These are phyloP conservation scores for Colletotrichum sp. DNA, from an alignment of 2,329 filamentous ascomycete species.

Conservation along the genomic window DNA sequence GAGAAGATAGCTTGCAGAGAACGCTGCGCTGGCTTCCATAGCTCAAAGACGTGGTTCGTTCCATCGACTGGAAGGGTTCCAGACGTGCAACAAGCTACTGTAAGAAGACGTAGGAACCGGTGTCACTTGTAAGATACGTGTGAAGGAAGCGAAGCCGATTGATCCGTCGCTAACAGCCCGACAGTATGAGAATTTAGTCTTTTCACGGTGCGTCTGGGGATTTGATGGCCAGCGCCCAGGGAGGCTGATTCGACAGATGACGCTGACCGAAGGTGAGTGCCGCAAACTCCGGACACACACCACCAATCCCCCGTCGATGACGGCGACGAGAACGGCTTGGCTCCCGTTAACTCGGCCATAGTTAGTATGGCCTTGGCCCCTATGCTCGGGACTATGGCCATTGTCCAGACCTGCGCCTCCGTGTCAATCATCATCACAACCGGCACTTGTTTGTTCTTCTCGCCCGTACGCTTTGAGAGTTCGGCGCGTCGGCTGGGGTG, in stretches of 20 bases:
- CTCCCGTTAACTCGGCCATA: background rate
- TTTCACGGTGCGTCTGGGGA: conserved; percentile 12
- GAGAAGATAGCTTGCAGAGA: background rate
- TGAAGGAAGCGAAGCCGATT: background rate
- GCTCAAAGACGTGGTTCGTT: background rate
- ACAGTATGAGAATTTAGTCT: conserved; percentile 8
- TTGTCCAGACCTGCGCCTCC: background rate
- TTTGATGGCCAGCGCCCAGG: background rate
- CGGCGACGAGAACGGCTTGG: conserved; percentile 9
- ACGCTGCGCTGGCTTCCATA: background rate
- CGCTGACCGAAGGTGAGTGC: conserved; percentile 18
- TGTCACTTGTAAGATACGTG: background rate
- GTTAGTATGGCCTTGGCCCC: background rate
- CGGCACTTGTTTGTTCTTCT: background rate
- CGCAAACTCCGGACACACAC: conserved; percentile 10
- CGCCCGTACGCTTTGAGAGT: background rate
- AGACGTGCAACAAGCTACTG: background rate
- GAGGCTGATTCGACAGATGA: conserved; percentile 7
- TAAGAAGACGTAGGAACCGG: background rate
- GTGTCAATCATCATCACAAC: background rate
- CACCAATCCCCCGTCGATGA: conserved; percentile 5
- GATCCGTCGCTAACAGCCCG: conserved; percentile 9
- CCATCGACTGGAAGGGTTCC: background rate
- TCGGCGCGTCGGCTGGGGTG: background rate
- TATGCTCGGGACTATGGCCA: background rate